Evolutionary conservation across 1,139 yeast genomes (phyloP), one percentile per base, ranked within the genome.

Genomic region (Saccharomyces hybrid): DNA sequence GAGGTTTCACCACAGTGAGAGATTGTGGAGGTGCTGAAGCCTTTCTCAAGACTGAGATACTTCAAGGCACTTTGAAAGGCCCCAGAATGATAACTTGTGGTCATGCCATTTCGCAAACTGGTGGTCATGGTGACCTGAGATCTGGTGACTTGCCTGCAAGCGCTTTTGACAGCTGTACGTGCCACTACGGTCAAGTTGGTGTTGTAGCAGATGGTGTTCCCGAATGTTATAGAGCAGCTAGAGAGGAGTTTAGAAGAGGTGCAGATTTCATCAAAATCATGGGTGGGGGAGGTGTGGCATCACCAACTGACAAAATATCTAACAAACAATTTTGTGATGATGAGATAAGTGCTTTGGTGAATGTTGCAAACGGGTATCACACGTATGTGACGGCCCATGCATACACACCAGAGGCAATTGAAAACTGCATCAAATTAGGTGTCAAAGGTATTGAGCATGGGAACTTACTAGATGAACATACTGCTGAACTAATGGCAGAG

Each of bases 241-340:
- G 57, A 16, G 57, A 55, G 42, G 57, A 55, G 16, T 55, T 55
- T 53, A 47, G 57, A n/a, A 31, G 57, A 31, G 57, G 57, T 19
- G 57, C 54, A 2, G 56, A 55, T 34, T 55, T 55, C 19, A 53
- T 55, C 32, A 53, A 55, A 28, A 53, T 55, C 6, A 55, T 55
- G 57, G 56, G 54, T 11, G 50, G 57, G 3, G 57, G 57, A 14
- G 57, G 57, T 48, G 57, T 55, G 2, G 57, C 57, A 14, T 55
- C 56, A 14, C 56, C 57, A 7, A 55, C 56, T 26, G 57, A 55
- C 48, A 55, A 53, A 44, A 53, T 53, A 9, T 26, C 56, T 9
- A 55, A 53, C 55, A 12, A 53, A 32, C 57, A 55, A 27, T 53
- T 53, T 26, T 55, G 57, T 32, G 48, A 55, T 8, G 56, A 55